Evolutionary conservation across 495 filamentous ascomycete species (phyloP), one percentile per base, ranked within the genome.

Genomic region (Sordaria brevicollis): DNA sequence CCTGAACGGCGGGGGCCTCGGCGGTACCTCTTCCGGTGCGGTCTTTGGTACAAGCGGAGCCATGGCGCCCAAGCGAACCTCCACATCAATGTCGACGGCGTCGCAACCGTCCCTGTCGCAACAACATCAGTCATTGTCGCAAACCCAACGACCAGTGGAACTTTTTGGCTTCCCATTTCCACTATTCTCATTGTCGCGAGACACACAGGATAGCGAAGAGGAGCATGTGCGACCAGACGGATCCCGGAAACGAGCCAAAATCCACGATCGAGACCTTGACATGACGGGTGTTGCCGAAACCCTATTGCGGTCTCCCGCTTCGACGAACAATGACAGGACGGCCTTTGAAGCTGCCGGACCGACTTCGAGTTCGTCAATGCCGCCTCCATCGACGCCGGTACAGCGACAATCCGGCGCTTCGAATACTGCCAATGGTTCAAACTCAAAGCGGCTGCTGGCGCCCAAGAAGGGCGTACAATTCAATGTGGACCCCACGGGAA

Each of bases 1-100:
- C 31, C 79, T 91, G 65, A 86, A 82, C 70, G 83, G 85, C 74
- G 80, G 80, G 75, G 80, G 78, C 70, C 49, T 57, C 25, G 49
- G 49, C 25, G 49, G 49, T 31, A 62, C 25, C 49, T 31, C 49
- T 17, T 3, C 49, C 6, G 49, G 49, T 62, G 80, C 79, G 77
- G 80, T 80, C 68, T 71, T 49, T 39, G 68, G 70, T 72, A 54
- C 67, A 43, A 69, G 71, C 79, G 69, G 79, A 54, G 68, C 77
- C 74, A 74, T 68, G 72, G 69, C 67, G 71, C 73, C 72, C 72
- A 49, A 65, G 66, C 69, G 74, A 75, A 41, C 70, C 43, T 34
- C 38, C 68, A 68, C 69, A 73, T 68, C 36, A 67, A 37, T 65
- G 65, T 67, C 62, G 39, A 65, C 54, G 67, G 67, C 66, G n/a